Evolutionary conservation across 306 rosid species (phyloP).

Genomic region (Quercus dentata): DNA sequence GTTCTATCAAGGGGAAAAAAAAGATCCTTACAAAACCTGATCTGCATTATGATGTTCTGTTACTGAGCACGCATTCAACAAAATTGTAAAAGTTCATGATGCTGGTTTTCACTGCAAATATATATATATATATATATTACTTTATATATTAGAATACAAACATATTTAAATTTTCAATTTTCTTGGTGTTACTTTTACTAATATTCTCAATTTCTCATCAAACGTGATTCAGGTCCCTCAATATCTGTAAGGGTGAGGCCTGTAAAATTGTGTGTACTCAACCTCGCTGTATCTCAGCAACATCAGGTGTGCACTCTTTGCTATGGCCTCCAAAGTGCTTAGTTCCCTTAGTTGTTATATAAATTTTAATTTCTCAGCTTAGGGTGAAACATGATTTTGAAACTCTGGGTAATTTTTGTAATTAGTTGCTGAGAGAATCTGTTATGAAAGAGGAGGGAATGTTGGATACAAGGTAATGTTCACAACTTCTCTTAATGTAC

Average conservation of each 20-base stretch:
- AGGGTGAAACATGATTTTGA: constrained; percentile 4
- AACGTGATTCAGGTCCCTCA: constrained; percentile 79
- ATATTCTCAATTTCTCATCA: neutral
- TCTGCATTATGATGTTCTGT: neutral
- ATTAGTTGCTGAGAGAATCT: constrained; percentile 87
- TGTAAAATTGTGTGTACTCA: constrained; percentile 93
- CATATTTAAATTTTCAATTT: neutral
- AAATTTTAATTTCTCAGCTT: constrained; percentile 5
- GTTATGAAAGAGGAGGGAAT: constrained; percentile 77
- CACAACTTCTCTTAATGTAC: constrained; percentile 16
- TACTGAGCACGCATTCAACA: neutral
- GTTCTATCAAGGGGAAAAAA: no score
- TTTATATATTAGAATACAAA: constrained; percentile 4
- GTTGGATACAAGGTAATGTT: constrained; percentile 88
- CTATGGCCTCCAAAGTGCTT: neutral
- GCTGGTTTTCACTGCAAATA: neutral
- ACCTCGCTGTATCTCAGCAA: constrained; percentile 94
- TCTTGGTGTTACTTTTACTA: neutral
- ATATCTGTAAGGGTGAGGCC: constrained; percentile 68
- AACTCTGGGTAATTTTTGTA: constrained; percentile 10
- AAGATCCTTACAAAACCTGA: neutral
- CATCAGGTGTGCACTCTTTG: constrained; percentile 59
- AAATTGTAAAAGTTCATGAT: constrained; percentile 26
- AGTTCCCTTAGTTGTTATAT: neutral
- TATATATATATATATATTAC: neutral